Conservation (phyloP, 371 early-diverging fungal species). For the Blyttiomyces sp. region DNA sequence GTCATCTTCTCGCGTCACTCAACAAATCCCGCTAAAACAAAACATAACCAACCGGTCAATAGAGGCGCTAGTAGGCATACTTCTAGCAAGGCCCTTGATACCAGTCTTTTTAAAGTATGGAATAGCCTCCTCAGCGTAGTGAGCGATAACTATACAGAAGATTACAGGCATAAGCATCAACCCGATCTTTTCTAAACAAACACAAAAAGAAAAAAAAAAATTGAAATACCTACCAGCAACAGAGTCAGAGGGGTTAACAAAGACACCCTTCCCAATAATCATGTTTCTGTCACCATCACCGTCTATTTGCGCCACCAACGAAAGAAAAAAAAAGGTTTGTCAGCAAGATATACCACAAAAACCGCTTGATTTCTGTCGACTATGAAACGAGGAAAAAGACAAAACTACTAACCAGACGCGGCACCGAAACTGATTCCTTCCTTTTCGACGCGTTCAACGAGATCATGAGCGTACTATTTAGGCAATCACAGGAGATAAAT, state of each 20-base stretch:
- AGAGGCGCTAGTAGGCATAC: slow-evolving; percentile 94
- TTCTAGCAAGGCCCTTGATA: slow-evolving; percentile 86
- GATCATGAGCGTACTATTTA: slow-evolving; percentile 78
- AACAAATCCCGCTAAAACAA: too few relatives aligned
- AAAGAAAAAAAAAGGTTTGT: too few relatives aligned
- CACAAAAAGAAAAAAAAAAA: not conserved
- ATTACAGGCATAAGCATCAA: not conserved
- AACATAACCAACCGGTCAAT: slow-evolving; percentile 58
- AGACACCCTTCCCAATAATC: slow-evolving; percentile 84
- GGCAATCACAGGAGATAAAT: slow-evolving; percentile 3
- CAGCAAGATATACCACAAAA: too few relatives aligned
- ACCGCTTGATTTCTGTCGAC: not conserved
- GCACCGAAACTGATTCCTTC: slow-evolving; percentile 87
- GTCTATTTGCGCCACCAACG: slow-evolving; percentile 28
- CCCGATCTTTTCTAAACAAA: not conserved
- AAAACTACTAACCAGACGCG: slow-evolving; percentile 74
- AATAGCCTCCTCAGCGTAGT: slow-evolving; percentile 75
- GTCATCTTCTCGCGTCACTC: not conserved
- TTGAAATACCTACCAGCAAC: slow-evolving; percentile 61
- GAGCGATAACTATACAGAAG: slow-evolving; percentile 69
- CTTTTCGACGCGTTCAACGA: slow-evolving; percentile 84
- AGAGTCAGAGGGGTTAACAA: slow-evolving; percentile 96
- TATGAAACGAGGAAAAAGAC: not conserved
- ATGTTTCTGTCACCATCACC: slow-evolving; percentile 79
- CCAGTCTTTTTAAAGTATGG: slow-evolving; percentile 89